Base-by-base conservation (phyloP, 73 alveolate genomes). In the Uronychia binucleata region DNA sequence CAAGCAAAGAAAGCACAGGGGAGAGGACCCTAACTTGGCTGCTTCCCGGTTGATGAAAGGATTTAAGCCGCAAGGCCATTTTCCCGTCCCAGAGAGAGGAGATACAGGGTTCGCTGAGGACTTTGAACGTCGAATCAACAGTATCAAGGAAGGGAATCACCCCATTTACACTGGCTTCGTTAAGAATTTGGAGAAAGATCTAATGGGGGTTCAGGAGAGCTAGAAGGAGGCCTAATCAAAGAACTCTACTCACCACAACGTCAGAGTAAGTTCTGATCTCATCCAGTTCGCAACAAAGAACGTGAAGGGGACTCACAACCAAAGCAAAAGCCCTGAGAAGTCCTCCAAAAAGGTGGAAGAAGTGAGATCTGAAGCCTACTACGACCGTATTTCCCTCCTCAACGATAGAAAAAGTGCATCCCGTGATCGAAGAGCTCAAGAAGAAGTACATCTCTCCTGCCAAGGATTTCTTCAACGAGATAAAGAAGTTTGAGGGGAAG, bases 101-200 rank as follows among this genome's bases (percentile, higher is more conserved):
- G 90, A 83, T 31, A 60, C 57, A 27, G 90, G 90, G 1, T 34
- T 60, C 28, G 76, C 90, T 1, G 90, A 83, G 32, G 90, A 83
- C 58, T 83, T 60, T 33, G 35, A 83, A 34, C 60, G 90, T 46
- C 60, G 76, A 35, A 75, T 75, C 1, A 75, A 83, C 32, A 30
- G 84, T 74, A 83, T 83, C 84, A 27, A 35, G 33, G 84, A 83
- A 27, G 90, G 90, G 1, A 75, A 83, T 31, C 77, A 78, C 5
- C 74, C 60, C n/a, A 60, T 60, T 30, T 83, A 74, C 59, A 74
- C 83, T 83, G 90, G 90, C 60, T 83, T 83, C 74, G 90, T 83
- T 0, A 60, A 60, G 28, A 82, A 74, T 31, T 29, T 83, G n/a
- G 90, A 83, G 57, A 31, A 83, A 83, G 90, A 83, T 33, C 29